Percentiles rank a stretch among this genome's conserved stretches.
phyloP scores from a whole-genome alignment of 148 eudicot genomes.

The Drosera capensis region DNA sequence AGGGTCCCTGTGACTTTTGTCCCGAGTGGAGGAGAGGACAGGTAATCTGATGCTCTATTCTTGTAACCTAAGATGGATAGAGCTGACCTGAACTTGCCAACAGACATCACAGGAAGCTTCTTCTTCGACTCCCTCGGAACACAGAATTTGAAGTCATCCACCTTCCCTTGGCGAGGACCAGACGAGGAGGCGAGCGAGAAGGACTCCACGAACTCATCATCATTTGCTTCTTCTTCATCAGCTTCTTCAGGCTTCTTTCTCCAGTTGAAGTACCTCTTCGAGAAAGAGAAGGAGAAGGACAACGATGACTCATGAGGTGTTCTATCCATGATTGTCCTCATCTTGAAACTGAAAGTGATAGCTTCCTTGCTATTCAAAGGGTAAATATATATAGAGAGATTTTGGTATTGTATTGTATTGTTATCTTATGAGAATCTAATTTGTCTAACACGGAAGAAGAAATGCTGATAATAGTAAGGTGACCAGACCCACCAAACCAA shows the following conservation, averaged over 20 bases:
- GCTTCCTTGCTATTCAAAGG: too few species aligned
- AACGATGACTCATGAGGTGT: constrained; percentile 44
- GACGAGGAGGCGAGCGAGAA: constrained; percentile 25
- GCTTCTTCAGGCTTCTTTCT: too few species aligned
- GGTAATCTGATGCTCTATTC: constrained; percentile 14
- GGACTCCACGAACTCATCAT: constrained; percentile 23
- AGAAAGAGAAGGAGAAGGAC: constrained; percentile 84
- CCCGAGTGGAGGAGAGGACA: constrained; percentile 21
- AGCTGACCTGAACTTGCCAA: constrained; percentile 45
- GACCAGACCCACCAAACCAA: constrained; percentile 53
- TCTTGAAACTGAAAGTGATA: too few species aligned
- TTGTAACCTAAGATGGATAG: constrained; percentile 27
- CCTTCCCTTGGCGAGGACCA: constrained; percentile 10
- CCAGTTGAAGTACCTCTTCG: constrained; percentile 65
- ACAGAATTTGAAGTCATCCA: not conserved
- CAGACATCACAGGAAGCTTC: constrained; percentile 13
- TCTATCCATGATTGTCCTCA: constrained; percentile 70
- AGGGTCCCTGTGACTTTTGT: constrained; percentile 43
- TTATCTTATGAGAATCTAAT: too few species aligned
- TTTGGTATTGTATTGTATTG: not conserved
- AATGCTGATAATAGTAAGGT: constrained; percentile 39
- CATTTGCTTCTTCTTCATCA: constrained; percentile 22
- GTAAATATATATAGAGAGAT: not conserved
- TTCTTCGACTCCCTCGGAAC: constrained; percentile 15
- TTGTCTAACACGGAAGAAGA: constrained; percentile 9